phyloP scores from a whole-genome alignment of 108 stramenopile genomes.

The Cyclotella atomus region DNA sequence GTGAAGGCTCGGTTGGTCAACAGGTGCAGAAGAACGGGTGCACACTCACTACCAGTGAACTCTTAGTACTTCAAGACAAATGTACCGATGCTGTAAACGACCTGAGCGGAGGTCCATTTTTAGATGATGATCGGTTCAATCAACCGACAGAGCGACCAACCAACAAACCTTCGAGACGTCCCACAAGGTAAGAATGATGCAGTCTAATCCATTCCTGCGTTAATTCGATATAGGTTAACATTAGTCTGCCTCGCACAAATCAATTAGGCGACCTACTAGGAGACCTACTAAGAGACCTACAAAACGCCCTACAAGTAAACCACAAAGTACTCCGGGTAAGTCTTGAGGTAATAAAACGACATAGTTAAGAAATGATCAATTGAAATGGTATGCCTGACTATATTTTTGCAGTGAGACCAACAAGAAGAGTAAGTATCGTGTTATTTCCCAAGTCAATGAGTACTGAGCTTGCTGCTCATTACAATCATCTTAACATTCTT shows the following conservation, averaged over 20 bases:
- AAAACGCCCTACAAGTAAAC: background rate
- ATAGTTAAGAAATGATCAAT: no score
- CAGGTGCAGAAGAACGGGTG: background rate
- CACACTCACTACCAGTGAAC: background rate
- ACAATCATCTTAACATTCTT: background rate
- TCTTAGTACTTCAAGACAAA: background rate
- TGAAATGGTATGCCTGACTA: no score
- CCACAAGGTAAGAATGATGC: no score
- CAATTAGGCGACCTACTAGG: background rate
- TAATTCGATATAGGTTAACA: background rate
- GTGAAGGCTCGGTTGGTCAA: background rate
- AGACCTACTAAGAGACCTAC: background rate
- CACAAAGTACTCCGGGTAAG: no score
- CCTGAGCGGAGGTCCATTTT: background rate
- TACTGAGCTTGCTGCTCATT: no score
- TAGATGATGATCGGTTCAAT: background rate
- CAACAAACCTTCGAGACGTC: no score
- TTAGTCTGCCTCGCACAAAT: background rate
- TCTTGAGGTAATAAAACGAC: no score
- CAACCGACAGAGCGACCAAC: background rate
- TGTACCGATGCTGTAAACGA: background rate
- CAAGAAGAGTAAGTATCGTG: background rate
- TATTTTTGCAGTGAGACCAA: no score
- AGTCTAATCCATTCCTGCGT: no score
- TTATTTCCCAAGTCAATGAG: no score